Evolutionary conservation across 257 asterid genomes (phyloP).

Genomic region (Nicotiana tomentosiformis): DNA sequence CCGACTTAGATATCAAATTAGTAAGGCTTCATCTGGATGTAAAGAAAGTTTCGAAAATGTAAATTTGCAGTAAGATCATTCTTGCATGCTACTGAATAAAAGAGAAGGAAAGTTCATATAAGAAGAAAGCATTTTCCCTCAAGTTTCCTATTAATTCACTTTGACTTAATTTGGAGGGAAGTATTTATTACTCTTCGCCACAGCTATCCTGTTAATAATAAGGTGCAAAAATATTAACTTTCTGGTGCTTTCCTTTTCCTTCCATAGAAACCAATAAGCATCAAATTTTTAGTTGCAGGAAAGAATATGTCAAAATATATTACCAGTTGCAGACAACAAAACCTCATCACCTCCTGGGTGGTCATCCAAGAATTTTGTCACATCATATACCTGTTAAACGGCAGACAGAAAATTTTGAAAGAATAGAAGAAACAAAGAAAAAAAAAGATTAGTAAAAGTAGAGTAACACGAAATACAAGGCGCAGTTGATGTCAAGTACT

Average conservation of each 20-base stretch:
- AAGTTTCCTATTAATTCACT: neutral
- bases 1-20: neutral
- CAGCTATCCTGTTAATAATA: neutral
- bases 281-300: neutral
- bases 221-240: neutral
- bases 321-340: slow-evolving; percentile 74
- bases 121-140: neutral
- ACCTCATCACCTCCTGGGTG: slow-evolving; percentile 98
- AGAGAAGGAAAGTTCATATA: neutral
- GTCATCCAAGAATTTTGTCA: slow-evolving; percentile 80
- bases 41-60: neutral
- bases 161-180: neutral
- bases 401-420: neutral
- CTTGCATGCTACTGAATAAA: neutral
- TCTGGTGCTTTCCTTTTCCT: neutral
- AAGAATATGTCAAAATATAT: neutral
- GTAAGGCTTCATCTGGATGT: neutral
- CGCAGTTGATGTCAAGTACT: neutral
- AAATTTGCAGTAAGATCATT: neutral
- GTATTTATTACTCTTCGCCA: neutral
- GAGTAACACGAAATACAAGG: neutral
- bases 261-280: neutral
- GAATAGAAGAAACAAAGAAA: neutral
- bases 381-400: slow-evolving; percentile 62
- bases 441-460: neutral